Percentiles rank a stretch among this genome's conserved stretches.
These are phyloP conservation scores for Puccinia coronata DNA, from an alignment of 1,284 basidiomycete genomes.

Conservation along the genomic window DNA sequence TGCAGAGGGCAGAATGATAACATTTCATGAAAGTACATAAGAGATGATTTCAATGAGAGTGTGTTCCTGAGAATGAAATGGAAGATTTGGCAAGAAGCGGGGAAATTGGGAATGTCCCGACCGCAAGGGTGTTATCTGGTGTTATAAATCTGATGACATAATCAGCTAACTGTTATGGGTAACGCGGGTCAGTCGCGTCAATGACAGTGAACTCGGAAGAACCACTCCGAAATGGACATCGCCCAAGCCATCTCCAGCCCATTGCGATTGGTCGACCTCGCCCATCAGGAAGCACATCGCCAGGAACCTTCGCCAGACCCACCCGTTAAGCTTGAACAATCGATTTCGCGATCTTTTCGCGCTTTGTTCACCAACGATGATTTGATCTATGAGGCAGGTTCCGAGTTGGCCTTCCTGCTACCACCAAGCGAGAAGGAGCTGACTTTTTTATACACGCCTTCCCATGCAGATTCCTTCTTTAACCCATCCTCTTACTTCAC, in stretches of 20 bases:
- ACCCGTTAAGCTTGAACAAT: conserved; percentile 1
- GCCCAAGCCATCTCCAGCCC: conserved; percentile 13
- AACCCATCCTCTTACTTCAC: conserved; percentile 29
- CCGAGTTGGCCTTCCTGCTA: neutral
- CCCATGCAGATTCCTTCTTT: conserved; percentile 40
- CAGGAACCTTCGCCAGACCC: neutral
- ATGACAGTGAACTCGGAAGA: neutral
- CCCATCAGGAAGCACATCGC: neutral
- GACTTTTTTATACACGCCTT: neutral
- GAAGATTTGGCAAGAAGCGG: too few relatives aligned
- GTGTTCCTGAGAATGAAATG: too few relatives aligned
- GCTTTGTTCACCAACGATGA: conserved; percentile 19
- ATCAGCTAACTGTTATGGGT: too few relatives aligned
- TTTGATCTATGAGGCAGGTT: conserved; percentile 33
- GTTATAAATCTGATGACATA: too few relatives aligned
- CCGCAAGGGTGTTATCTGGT: too few relatives aligned
- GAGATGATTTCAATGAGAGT: too few relatives aligned
- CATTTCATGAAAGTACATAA: too few relatives aligned
- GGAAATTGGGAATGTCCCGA: too few relatives aligned
- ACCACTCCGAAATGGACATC: neutral
- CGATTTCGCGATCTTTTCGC: conserved; percentile 28
- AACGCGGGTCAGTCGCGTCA: too few relatives aligned
- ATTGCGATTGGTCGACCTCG: conserved; percentile 10
- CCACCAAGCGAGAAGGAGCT: neutral
- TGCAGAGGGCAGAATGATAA: too few relatives aligned